A percentile compares a stretch with the other conserved stretches of the same genome.
Evolutionary conservation across 2,329 filamentous ascomycete species (phyloP).

Genomic region (Pyricularia grisea): DNA sequence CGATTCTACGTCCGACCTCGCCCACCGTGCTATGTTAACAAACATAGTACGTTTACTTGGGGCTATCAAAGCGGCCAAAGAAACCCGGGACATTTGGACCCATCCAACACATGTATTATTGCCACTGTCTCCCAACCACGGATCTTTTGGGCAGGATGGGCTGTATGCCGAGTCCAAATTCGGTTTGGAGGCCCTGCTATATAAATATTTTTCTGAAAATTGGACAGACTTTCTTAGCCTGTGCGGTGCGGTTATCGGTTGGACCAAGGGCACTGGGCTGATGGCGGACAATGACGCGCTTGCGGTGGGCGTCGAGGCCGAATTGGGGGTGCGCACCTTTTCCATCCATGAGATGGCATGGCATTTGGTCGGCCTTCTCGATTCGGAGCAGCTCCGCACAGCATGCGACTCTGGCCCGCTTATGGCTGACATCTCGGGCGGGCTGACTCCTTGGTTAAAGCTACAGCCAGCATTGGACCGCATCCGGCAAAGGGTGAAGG

Average conservation of each 20-base stretch:
- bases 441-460: constrained; percentile 19
- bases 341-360: constrained; percentile 29
- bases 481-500: constrained; percentile 13
- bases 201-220: constrained; percentile 94
- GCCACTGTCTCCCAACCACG: constrained; percentile 27
- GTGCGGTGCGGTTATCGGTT: constrained; percentile 95
- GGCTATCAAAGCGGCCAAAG: background rate
- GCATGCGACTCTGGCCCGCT: constrained; percentile 24
- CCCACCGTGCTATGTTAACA: constrained; percentile 4
- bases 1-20: background rate
- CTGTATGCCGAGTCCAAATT: constrained; percentile 84
- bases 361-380: constrained; percentile 24
- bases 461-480: constrained; percentile 15
- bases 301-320: constrained; percentile 24
- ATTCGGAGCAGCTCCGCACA: constrained; percentile 14
- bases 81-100: background rate
- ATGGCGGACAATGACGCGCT: constrained; percentile 31
- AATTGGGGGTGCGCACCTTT: constrained; percentile 25
- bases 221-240: constrained; percentile 98
- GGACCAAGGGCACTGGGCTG: constrained; percentile 95
- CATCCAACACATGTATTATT: constrained; percentile 21
- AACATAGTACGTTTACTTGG: background rate
- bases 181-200: constrained; percentile 93
- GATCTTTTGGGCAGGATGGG: constrained; percentile 24
- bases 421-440: constrained; percentile 28